Percentiles rank a stretch among this genome's conserved stretches.
These are phyloP conservation scores for Gonium pectorale DNA, from an alignment of 139 green algal genomes.

Conservation along the genomic window DNA sequence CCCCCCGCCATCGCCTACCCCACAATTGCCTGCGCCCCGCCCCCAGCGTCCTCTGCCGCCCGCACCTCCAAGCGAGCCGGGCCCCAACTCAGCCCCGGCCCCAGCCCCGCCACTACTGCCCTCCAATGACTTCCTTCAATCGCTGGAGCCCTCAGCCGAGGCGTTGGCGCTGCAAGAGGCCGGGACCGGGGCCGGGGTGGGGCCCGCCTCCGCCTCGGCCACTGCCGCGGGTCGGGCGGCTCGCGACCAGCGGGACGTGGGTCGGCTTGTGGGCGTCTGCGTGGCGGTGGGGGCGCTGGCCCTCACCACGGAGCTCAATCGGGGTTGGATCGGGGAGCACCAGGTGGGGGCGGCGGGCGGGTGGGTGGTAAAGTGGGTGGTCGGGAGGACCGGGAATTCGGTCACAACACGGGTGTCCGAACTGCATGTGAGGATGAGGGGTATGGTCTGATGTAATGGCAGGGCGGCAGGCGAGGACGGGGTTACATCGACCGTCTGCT, in stretches of 20 bases:
- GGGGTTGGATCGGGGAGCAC: slow-evolving; percentile 30
- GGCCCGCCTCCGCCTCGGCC: neutral
- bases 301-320: slow-evolving; percentile 32
- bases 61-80: too few species aligned
- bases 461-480: too few species aligned
- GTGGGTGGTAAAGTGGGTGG: too few species aligned
- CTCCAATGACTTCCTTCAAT: slow-evolving; percentile 35
- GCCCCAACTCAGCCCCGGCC: too few species aligned
- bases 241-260: neutral
- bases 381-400: too few species aligned
- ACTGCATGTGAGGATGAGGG: neutral
- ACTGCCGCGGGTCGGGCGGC: neutral
- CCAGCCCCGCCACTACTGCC: slow-evolving; percentile 8
- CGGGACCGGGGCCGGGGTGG: too few species aligned
- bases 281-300: slow-evolving; percentile 5
- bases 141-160: slow-evolving; percentile 28
- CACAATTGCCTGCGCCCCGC: too few species aligned
- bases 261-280: slow-evolving; percentile 6
- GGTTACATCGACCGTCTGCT: neutral
- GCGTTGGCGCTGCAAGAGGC: too few species aligned
- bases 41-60: too few species aligned
- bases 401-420: too few species aligned
- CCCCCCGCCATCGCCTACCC: too few species aligned
- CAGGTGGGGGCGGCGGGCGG: neutral
- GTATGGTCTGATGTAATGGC: neutral